phyloP scores from a whole-genome alignment of 75 land plant genomes.

The Sequoia sempervirens region DNA sequence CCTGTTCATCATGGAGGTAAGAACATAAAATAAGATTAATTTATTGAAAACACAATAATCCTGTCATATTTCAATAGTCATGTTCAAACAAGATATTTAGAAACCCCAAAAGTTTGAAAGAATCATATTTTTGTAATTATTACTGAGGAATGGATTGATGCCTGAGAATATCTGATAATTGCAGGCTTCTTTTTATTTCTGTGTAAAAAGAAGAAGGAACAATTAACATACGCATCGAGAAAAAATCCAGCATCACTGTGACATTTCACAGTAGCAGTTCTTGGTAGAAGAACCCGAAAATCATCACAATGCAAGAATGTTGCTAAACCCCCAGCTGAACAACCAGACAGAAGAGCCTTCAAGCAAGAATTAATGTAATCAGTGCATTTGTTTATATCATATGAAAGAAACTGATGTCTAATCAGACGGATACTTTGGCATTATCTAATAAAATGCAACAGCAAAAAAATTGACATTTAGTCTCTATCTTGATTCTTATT shows the following conservation, averaged over 20 bases:
- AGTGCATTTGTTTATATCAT: not conserved
- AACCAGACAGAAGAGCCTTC: constrained; percentile 85
- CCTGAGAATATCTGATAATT: not conserved
- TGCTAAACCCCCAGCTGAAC: constrained; percentile 90
- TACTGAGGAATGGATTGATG: not conserved
- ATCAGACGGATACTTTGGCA: not conserved
- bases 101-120: not conserved
- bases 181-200: not conserved
- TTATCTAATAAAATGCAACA: not conserved
- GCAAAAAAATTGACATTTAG: not conserved
- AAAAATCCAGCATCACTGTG: constrained; percentile 76
- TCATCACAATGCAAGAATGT: constrained; percentile 70
- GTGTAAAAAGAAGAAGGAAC: not conserved
- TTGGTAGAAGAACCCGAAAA: constrained; percentile 41
- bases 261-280: constrained; percentile 54
- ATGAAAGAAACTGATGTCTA: not conserved
- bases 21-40: not conserved
- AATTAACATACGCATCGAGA: constrained; percentile 43
- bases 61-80: not conserved
- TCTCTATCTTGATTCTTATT: not conserved
- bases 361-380: constrained; percentile 5
- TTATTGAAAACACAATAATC: not conserved
- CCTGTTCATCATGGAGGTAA: constrained; percentile 2
- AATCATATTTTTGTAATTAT: not conserved
- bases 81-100: not conserved